Conservation (phyloP, 352 stramenopile genomes). For the Phytopythium montanum region DNA sequence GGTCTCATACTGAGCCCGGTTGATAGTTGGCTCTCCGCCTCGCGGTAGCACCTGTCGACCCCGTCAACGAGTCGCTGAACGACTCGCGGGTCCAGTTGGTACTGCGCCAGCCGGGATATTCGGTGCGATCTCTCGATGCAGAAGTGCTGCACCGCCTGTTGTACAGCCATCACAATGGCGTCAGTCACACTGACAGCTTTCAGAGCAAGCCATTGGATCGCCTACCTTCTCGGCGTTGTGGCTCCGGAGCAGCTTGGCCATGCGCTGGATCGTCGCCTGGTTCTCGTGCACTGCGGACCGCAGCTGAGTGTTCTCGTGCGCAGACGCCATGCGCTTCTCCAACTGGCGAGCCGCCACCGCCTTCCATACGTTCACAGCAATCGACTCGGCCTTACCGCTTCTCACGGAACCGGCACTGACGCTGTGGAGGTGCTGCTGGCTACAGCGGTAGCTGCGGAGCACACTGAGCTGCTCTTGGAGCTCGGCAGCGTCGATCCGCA, state of each 20-base stretch:
- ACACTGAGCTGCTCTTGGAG: constrained; percentile 3
- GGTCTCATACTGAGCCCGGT: not conserved
- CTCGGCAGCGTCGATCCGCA: constrained; percentile 7
- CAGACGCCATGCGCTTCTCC: constrained; percentile 10
- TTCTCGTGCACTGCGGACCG: constrained; percentile 6
- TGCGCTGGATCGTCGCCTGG: constrained; percentile 5
- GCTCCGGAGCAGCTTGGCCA: constrained; percentile 7
- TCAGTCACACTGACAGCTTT: not conserved
- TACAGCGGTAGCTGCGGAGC: not conserved
- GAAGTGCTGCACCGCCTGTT: not conserved
- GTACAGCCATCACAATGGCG: not conserved
- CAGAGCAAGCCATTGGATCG: too few relatives aligned
- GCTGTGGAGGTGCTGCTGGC: not conserved
- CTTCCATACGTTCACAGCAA: constrained; percentile 7
- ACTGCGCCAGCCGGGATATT: not conserved
- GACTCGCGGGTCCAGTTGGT: not conserved
- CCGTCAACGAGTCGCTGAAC: not conserved
- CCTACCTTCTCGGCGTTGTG: constrained; percentile 1
- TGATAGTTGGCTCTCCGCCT: not conserved
- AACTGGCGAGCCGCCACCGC: constrained; percentile 13
- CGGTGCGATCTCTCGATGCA: not conserved
- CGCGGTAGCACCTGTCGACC: not conserved
- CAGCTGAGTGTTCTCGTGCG: constrained; percentile 10
- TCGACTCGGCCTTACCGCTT: not conserved
- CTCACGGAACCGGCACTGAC: not conserved